Base-by-base conservation (phyloP, 495 filamentous ascomycete genomes). In the Penicillium lagena region DNA sequence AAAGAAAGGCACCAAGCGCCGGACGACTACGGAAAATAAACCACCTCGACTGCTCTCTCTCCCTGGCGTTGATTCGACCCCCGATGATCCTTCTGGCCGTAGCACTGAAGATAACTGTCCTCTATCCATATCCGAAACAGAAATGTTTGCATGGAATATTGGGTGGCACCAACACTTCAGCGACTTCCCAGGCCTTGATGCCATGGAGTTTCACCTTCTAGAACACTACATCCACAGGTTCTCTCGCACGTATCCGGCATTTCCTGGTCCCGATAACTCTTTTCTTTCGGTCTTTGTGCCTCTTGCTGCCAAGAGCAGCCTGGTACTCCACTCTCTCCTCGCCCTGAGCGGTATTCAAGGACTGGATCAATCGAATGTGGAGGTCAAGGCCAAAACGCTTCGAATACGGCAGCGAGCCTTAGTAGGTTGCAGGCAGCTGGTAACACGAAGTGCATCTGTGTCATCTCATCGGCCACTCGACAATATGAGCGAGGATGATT, bases 281-380 rank as follows among this genome's bases (percentile, higher is more conserved):
- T 48, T 48, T 29, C 39, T 48, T 22, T 48, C 45, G 7, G 42
- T 42, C 13, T 28, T 48, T 5, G 12, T 48, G 7, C 45, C 44
- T n/a, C 30, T 37, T 9, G 39, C 45, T 36, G 29, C 35, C 4
- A 22, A 42, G 27, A 42, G 31, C 31, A 15, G 31, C 29, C 9
- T 29, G 10, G 39, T 48, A 9, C 30, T 48, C 12, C 29, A 22
- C 11, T 31, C 39, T 7, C 33, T 48, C 13, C 28, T 48, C 22
- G 45, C 45, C 7, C 29, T 48, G 13, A 48, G 45, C 42, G 45
- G 45, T 8, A 30, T 37, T 8, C 39, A 48, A 31, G 17, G 17
- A n/a, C 15, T 30, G 28, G 27, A 12, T 14, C 13, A 37, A 9
- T 9, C 11, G 12, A 27, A 31, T 13, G 8, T 9, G 31, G 29